phyloP scores from a whole-genome alignment of 2,329 filamentous ascomycete species.

The Dactylellina sp. region DNA sequence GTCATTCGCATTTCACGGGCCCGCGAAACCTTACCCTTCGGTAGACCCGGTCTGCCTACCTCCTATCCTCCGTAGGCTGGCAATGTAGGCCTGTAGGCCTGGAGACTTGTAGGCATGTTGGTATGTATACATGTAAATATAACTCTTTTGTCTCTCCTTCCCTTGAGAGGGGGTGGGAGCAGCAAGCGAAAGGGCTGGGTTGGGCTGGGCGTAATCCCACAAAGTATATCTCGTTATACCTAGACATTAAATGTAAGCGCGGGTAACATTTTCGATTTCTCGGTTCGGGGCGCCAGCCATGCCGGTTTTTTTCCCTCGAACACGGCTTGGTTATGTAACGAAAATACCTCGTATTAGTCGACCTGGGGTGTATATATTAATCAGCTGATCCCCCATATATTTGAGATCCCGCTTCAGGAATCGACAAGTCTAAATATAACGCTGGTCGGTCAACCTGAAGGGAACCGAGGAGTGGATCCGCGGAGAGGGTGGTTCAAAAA shows the following conservation, averaged over 20 bases:
- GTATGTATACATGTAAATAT: too few relatives aligned
- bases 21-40: not conserved
- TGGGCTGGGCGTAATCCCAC: constrained; percentile 41
- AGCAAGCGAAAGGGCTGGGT: constrained; percentile 1
- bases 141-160: too few relatives aligned
- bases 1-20: constrained; percentile 28
- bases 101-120: too few relatives aligned
- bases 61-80: not conserved
- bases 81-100: constrained; percentile 1
- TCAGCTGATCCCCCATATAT: constrained; percentile 54
- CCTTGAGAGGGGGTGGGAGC: not conserved
- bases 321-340: constrained; percentile 55
- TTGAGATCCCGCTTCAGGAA: constrained; percentile 52
- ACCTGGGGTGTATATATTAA: constrained; percentile 57
- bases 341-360: constrained; percentile 53
- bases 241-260: constrained; percentile 21
- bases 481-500: constrained; percentile 21
- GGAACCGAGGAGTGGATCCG: constrained; percentile 48
- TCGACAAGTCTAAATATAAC: constrained; percentile 56
- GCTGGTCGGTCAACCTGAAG: constrained; percentile 32
- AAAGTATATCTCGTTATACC: constrained; percentile 18
- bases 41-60: constrained; percentile 19
- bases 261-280: constrained; percentile 39
- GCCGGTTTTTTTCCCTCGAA: constrained; percentile 28
- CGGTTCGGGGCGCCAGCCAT: constrained; percentile 40